Conservation (phyloP, 192 early-diverging fungal genomes). For the Rhizoclosmatium globosum region DNA sequence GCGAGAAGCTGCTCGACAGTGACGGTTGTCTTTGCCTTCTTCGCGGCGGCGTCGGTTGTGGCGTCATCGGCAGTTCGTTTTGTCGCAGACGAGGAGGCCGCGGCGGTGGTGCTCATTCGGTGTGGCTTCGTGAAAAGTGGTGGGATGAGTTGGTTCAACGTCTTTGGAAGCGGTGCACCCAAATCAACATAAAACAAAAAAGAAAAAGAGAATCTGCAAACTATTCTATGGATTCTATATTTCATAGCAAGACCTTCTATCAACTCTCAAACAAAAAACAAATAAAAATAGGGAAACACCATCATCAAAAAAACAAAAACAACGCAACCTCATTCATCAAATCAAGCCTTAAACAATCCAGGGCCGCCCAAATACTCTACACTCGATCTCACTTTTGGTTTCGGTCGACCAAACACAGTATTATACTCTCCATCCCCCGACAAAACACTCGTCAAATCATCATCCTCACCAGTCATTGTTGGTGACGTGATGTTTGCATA, state of each 20-base stretch:
- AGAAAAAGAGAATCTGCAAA: no score
- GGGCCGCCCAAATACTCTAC: constrained; percentile 6
- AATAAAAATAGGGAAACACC: no score
- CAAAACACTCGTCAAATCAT: not conserved
- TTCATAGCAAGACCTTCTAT: no score
- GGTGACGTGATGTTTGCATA: not conserved
- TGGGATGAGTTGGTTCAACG: no score
- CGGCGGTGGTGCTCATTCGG: not conserved
- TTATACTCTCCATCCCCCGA: not conserved
- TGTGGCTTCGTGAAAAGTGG: no score
- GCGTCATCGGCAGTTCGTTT: not conserved
- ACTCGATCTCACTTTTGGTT: not conserved
- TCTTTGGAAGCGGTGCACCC: no score
- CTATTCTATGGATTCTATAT: no score
- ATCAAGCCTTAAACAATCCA: constrained; percentile 2
- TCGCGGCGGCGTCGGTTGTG: not conserved
- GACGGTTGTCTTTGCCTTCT: not conserved
- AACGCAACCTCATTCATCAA: no score
- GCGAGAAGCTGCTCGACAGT: constrained; percentile 26
- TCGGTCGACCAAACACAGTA: not conserved
- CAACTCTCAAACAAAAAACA: no score
- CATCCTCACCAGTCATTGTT: not conserved
- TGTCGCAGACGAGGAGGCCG: not conserved
- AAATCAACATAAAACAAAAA: no score
- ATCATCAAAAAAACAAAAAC: no score